Percentiles rank a stretch among this genome's conserved stretches.
Conservation (phyloP, 305 asterid species). For the Solanum aculeatissimum region DNA sequence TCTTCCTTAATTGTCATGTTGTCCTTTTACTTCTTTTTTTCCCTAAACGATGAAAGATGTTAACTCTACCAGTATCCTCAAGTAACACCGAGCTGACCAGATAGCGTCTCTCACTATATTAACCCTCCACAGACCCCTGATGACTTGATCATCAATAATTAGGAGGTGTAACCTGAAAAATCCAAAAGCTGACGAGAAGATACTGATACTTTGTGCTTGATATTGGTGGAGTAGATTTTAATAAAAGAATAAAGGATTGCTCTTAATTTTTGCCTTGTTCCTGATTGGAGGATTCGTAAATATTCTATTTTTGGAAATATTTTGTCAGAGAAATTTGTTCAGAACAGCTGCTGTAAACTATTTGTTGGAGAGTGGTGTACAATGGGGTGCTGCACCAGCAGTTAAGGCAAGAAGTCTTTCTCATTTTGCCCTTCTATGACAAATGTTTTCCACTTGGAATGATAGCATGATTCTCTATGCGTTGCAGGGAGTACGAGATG, state of each 20-base stretch:
- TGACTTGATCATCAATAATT: neutral
- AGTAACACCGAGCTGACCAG: neutral
- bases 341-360: constrained; percentile 87
- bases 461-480: neutral
- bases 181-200: neutral
- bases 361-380: constrained; percentile 88
- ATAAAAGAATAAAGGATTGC: neutral
- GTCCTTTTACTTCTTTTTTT: neutral
- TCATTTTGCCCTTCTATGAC: neutral
- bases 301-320: neutral
- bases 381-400: constrained; percentile 93
- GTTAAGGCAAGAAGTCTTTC: constrained; percentile 50
- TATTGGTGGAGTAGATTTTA: neutral
- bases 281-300: neutral
- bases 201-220: neutral
- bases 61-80: neutral
- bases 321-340: constrained; percentile 58
- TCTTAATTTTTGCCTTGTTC: neutral
- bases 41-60: neutral
- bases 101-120: neutral
- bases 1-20: neutral
- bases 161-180: neutral
- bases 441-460: neutral
- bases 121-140: neutral
- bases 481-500: constrained; percentile 93